These are phyloP conservation scores for Dactylellina haptotyla DNA, from an alignment of 2,329 filamentous ascomycete species.

Conservation along the genomic window DNA sequence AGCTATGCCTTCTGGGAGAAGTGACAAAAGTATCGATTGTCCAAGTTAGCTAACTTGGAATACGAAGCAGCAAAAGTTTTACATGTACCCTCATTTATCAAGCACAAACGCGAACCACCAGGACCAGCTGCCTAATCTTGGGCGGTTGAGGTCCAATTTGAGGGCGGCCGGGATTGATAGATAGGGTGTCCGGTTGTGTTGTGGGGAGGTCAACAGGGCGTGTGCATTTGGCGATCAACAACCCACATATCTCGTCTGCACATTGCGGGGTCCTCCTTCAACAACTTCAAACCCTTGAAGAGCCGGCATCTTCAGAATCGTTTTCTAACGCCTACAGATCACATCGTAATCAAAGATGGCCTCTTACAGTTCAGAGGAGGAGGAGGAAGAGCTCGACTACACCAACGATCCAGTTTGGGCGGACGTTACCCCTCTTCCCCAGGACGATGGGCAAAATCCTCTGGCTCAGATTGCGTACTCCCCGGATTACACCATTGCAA, in stretches of 20 bases:
- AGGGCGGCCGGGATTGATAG: no score
- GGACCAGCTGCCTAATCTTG: no score
- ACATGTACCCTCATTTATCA: no score
- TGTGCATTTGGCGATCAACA: not conserved
- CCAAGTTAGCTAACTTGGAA: no score
- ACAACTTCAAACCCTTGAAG: not conserved
- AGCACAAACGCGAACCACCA: no score
- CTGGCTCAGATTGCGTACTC: constrained; percentile 93
- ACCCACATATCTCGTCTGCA: not conserved
- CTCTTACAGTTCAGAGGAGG: constrained; percentile 25
- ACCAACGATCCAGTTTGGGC: constrained; percentile 70
- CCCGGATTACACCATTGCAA: constrained; percentile 88
- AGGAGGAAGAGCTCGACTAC: constrained; percentile 43
- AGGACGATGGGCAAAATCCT: constrained; percentile 83
- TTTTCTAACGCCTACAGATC: not conserved
- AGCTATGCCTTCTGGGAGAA: no score
- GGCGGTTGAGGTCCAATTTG: no score
- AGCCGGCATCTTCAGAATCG: not conserved
- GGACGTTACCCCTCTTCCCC: constrained; percentile 82
- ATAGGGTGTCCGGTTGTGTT: not conserved
- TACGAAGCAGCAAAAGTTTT: no score
- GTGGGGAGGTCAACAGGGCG: not conserved
- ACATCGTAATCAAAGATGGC: not conserved
- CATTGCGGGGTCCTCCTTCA: not conserved
- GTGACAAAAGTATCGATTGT: no score